Conservation (phyloP, 768 basidiomycete species). For the Suillus fuscotomentosus region DNA sequence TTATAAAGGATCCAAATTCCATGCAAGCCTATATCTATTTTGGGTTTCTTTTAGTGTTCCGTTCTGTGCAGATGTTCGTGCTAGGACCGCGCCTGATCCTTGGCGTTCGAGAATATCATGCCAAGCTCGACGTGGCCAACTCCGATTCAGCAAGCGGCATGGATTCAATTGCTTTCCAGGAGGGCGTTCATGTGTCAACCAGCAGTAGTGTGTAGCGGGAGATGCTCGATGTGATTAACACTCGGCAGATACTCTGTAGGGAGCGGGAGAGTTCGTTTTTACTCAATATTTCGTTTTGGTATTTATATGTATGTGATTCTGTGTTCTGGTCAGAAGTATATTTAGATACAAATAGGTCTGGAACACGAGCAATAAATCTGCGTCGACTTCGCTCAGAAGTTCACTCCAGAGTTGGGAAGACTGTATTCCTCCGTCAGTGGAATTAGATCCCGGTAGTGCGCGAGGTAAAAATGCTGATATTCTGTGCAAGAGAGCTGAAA, state of each 20-base stretch:
- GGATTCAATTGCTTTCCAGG: neutral
- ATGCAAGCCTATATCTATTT: neutral
- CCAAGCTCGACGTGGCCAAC: neutral
- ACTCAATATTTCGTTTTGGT: neutral
- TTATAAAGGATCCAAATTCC: neutral
- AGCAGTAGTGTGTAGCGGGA: neutral
- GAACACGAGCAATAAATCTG: too few species aligned
- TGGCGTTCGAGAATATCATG: neutral
- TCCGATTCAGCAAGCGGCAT: neutral
- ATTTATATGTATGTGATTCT: neutral
- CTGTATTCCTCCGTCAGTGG: too few species aligned
- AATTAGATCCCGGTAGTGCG: too few species aligned
- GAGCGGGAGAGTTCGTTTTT: too few species aligned
- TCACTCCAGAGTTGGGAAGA: too few species aligned
- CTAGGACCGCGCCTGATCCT: neutral
- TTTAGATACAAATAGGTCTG: too few species aligned
- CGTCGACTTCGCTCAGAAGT: too few species aligned
- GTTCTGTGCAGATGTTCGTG: neutral
- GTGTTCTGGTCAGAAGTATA: too few species aligned
- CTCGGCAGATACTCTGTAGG: too few species aligned
- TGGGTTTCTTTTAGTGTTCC: neutral
- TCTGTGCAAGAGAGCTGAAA: too few species aligned
- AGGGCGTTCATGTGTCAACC: neutral
- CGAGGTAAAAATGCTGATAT: too few species aligned
- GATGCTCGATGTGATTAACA: neutral